These are phyloP conservation scores for Saturnispora kantuleensis DNA, from an alignment of 805 yeast genomes.

Conservation along the genomic window DNA sequence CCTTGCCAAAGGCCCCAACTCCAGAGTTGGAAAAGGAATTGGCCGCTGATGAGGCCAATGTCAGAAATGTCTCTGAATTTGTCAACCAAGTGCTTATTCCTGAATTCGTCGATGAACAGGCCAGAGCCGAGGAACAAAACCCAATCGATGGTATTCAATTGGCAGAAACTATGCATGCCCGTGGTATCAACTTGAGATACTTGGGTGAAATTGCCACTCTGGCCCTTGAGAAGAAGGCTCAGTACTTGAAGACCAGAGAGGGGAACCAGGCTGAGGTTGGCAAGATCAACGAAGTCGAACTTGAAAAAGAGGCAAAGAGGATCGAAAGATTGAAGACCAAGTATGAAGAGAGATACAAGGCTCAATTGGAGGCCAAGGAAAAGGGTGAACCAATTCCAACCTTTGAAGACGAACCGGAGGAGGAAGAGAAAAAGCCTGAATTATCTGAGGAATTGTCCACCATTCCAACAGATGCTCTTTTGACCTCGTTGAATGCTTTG, in stretches of 20 bases:
- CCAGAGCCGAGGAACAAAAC: slow-evolving; percentile 37
- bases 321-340: slow-evolving; percentile 24
- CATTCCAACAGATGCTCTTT: slow-evolving; percentile 33
- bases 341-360: slow-evolving; percentile 22
- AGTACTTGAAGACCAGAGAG: slow-evolving; percentile 9
- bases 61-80: slow-evolving; percentile 59
- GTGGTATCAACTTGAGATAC: slow-evolving; percentile 85
- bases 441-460: slow-evolving; percentile 30
- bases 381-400: slow-evolving; percentile 17
- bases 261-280: slow-evolving; percentile 25
- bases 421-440: slow-evolving; percentile 25
- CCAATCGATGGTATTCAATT: slow-evolving; percentile 83
- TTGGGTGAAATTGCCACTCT: slow-evolving; percentile 51
- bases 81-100: slow-evolving; percentile 52
- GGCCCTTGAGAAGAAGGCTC: slow-evolving; percentile 18
- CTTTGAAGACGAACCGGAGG: slow-evolving; percentile 21
- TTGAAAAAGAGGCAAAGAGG: slow-evolving; percentile 20
- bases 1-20: slow-evolving; percentile 32
- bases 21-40: slow-evolving; percentile 28
- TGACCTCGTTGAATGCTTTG: slow-evolving; percentile 38
- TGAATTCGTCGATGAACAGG: slow-evolving; percentile 46
- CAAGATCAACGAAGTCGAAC: slow-evolving; percentile 22
- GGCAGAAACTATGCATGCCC: slow-evolving; percentile 55
- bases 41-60: slow-evolving; percentile 49
- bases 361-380: slow-evolving; percentile 11